phyloP scores from a whole-genome alignment of 2,329 filamentous ascomycete genomes.

The Colletotrichum chlorophyti region DNA sequence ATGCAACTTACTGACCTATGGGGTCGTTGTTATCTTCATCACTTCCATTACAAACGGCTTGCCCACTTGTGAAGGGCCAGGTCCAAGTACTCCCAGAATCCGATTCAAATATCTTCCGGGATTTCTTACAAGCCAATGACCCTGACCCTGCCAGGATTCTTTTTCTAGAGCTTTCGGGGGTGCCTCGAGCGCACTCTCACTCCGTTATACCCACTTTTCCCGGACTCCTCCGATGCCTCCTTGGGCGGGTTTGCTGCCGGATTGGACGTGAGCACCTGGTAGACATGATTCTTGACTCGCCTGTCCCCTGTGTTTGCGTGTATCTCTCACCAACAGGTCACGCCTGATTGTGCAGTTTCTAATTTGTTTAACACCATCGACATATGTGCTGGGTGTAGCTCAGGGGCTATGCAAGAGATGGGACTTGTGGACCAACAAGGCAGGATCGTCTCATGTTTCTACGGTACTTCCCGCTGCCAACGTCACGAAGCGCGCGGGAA shows the following conservation, averaged over 20 bases:
- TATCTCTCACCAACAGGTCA: not conserved
- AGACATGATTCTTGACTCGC: not conserved
- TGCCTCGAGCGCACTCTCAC: not conserved
- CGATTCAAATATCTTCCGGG: constrained; percentile 4
- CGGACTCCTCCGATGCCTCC: constrained; percentile 2
- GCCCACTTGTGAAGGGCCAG: too few species aligned
- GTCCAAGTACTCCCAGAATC: not conserved
- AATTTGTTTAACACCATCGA: constrained; percentile 4
- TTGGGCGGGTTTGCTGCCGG: not conserved
- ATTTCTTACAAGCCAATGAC: not conserved
- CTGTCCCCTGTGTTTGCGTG: not conserved
- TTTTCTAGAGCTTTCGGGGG: not conserved
- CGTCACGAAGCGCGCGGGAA: constrained; percentile 25
- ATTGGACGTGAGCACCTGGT: not conserved
- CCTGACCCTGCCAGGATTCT: not conserved
- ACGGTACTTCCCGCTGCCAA: not conserved
- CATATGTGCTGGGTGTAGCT: not conserved
- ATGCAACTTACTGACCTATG: not conserved
- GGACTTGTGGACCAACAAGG: not conserved
- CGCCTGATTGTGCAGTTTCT: too few species aligned
- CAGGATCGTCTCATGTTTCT: not conserved
- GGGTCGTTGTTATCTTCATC: not conserved
- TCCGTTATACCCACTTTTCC: not conserved
- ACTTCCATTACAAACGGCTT: too few species aligned
- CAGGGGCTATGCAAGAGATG: not conserved